Evolutionary conservation across 345 rosid genomes (phyloP), one percentile per base, ranked within the genome.

Genomic region (Schrenkiella parvula): DNA sequence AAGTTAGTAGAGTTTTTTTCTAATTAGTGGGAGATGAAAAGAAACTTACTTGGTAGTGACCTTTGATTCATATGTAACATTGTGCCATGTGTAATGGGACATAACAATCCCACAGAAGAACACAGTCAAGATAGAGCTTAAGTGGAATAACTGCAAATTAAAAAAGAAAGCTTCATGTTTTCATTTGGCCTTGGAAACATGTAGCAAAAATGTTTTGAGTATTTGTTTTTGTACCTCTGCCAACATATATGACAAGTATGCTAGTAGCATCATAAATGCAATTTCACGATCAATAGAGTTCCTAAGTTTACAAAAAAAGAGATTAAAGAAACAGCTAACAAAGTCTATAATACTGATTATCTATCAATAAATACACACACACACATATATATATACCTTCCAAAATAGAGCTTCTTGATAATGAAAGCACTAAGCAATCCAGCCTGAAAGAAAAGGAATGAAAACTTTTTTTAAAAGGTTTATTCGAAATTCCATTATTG

Each of bases 71-170:
- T 89, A 88, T 19, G 97, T 89, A 64, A 93, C 89, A 48, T 93
- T 91, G 65, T 93, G 97, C 99, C 99, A 91, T 9, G 99, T 95
- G 64, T 91, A 95, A 60, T 91, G 97, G 56, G 99, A 91, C 99
- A 95, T 93, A 53, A 86, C 90, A 64, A 93, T 93, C 71, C 98
- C 98, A 52, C 98, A 91, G 66, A 93, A 93, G 86, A 93, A 93
- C 9, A 93, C 96, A 0, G 98, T 91, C 76, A 93, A 91, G 72
- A 93, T 93, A 68, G 88, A 95, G 64, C 98, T 93, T 32, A 93
- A 79, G 74, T 86, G 48, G 78, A 84, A 91, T 43, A 93, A 79
- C 98, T 93, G 87, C 82, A 88, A 58, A 42, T 38, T 28, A 71
- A 66, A 64, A 9, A 61, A 70, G 74, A 64, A 64, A 19, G 56